Percentiles rank a stretch among this genome's conserved stretches.
Evolutionary conservation across 2,329 filamentous ascomycete genomes (phyloP).

Genomic region (Juglanconis juglandina): DNA sequence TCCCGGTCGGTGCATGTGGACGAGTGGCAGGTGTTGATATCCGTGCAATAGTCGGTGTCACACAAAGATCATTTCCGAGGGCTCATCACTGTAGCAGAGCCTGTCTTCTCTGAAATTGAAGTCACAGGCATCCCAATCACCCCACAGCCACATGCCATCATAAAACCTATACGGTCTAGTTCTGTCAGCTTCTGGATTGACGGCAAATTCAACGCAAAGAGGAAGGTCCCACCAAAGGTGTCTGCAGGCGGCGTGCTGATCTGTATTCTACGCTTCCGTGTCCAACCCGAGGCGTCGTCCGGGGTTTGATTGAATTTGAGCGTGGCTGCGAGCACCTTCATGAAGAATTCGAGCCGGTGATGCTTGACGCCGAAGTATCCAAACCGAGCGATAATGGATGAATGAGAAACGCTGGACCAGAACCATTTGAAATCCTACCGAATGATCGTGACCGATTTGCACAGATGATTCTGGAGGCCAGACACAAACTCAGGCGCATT

Average conservation of each 20-base stretch:
- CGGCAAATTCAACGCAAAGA: conserved; percentile 62
- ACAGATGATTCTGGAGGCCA: conserved; percentile 40
- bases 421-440: conserved; percentile 59
- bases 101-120: conserved; percentile 57
- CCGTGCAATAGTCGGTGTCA: background rate
- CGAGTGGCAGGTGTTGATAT: no score
- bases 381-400: conserved; percentile 51
- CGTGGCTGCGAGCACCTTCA: conserved; percentile 48
- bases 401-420: conserved; percentile 52
- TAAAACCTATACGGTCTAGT: conserved; percentile 55
- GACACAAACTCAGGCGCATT: conserved; percentile 36
- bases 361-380: conserved; percentile 52
- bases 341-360: conserved; percentile 53
- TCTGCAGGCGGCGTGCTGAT: conserved; percentile 54
- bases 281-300: conserved; percentile 34
- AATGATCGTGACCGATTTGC: conserved; percentile 49
- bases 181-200: conserved; percentile 53
- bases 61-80: background rate
- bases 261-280: conserved; percentile 52
- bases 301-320: conserved; percentile 51
- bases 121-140: conserved; percentile 43
- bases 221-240: conserved; percentile 52
- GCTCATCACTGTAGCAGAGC: conserved; percentile 39
- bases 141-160: conserved; percentile 66
- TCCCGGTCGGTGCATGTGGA: no score